Conservation (phyloP, 1,139 yeast species). For the Sugiyamaella xylanicola region DNA sequence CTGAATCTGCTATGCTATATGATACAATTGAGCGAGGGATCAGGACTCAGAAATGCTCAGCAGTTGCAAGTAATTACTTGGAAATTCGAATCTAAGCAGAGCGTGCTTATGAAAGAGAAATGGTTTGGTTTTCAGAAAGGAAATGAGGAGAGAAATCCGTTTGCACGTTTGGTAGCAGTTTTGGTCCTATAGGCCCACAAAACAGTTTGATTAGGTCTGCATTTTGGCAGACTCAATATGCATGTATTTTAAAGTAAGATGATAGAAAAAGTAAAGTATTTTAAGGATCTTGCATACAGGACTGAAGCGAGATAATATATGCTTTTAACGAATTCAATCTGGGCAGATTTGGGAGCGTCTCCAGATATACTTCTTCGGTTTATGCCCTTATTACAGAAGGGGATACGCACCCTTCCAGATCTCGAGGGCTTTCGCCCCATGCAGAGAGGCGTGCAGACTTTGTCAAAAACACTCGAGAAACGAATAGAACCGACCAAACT, state of each 20-base stretch:
- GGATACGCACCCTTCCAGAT: background rate
- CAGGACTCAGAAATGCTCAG: too few relatives aligned
- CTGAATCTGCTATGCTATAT: background rate
- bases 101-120: too few relatives aligned
- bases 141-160: too few relatives aligned
- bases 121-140: too few relatives aligned
- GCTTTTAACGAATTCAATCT: background rate
- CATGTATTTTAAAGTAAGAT: background rate
- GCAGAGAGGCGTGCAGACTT: too few relatives aligned
- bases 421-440: too few relatives aligned
- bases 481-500: too few relatives aligned
- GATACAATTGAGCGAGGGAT: background rate
- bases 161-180: too few relatives aligned
- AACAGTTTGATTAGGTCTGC: conserved; percentile 2
- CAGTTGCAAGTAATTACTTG: too few relatives aligned
- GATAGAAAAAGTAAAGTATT: background rate
- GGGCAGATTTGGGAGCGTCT: background rate
- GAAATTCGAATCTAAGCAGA: too few relatives aligned
- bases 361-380: background rate
- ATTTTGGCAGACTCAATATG: background rate
- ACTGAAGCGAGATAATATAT: background rate
- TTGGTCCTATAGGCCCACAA: background rate
- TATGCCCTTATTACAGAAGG: background rate
- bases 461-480: too few relatives aligned
- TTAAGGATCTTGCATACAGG: background rate